Base-by-base conservation (phyloP, 148 eudicot genomes). In the Chenopodium berlandieri region DNA sequence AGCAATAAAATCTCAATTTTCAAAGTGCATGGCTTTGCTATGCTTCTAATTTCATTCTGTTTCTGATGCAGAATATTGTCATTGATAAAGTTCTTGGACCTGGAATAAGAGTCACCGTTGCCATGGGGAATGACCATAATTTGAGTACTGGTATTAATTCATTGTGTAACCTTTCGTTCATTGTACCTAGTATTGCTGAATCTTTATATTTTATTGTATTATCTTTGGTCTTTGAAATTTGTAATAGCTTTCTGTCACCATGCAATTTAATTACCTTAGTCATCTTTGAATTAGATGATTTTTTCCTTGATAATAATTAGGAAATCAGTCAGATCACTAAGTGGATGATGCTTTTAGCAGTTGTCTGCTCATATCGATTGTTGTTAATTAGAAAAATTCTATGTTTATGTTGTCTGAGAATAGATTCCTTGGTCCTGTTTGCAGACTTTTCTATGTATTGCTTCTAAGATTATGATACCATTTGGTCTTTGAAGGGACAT, bases 31-130 rank as follows among this genome's bases (percentile, higher is more conserved):
- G 77, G 30, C 65, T 56, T 23, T 46, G 54, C 9, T 67, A 12
- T 72, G 30, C 31, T 37, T 71, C 66, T 84, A n/a, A 71, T 56
- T 46, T 77, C 30, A 11, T 77, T 79, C n/a, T 77, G 80, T 52
- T 74, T n/a, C 81, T 80, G 69, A 60, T 89, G 92, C 97, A 96
- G 99, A 88, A 87, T 86, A 90, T 96, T 83, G 86, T 83, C 74
- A 84, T 96, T 84, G 95, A 92, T 78, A 86, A 90, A 89, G 92
- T 80, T 68, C 86, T 94, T 88, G 93, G 87, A 86, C 97, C 98
- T 30, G 94, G 99, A 79, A 84, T 68, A 81, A 87, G 99, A 83
- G 93, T 95, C 27, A 95, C 97, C 79, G 97, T 93, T 71, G 87
- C 88, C 56, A 95, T 95, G 99, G 99, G 99, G 75, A 85, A 90